Evolutionary conservation across 768 basidiomycete genomes (phyloP), one percentile per base, ranked within the genome.

Genomic region (Wakefieldia striispora): DNA sequence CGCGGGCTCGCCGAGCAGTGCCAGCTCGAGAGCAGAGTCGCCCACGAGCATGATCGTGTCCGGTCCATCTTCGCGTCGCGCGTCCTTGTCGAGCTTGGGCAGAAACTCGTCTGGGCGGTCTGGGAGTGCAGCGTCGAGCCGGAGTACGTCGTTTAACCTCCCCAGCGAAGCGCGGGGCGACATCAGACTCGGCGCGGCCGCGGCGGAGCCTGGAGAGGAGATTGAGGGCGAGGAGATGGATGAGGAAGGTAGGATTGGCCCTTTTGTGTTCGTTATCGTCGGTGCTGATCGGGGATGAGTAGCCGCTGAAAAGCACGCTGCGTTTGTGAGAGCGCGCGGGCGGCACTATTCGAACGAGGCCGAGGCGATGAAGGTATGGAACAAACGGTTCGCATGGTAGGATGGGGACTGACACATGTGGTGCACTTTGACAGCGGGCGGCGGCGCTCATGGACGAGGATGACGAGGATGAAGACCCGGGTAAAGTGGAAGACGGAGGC

Each of bases 291-390:
- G 16, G 36, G 33, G 19, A 17, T 37, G 43, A 43, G 36, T 55
- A 93, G 91, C 90, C 51, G 84, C 83, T 40, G 84, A 79, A 33
- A 91, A 90, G 70, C 91, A 89, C 59, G 88, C 84, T 13, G 91
- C 75, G 20, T 93, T 93, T 60, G 75, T 91, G 27, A 80, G 81
- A 56, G 90, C 89, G 20, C 79, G 91, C 20, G 88, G 86, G 46
- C 76, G 88, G 47, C 91, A 93, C 61, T 93, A 93, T 59, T 91
- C 90, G 6, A 92, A 93, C 43, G 91, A 94, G 64, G 91, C 88
- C 1, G 88, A 92, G 64, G 91, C 90, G 16, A 92, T 94, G 91
- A 92, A 92, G 82, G 90, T 86, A 68, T 40, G 67, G 41, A 16
- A 23, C 16, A 4, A 50, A n/a, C 29, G 34, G 40, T 34, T 5